phyloP scores from a whole-genome alignment of 768 basidiomycete species.

The Rossbeevera mucosa region DNA sequence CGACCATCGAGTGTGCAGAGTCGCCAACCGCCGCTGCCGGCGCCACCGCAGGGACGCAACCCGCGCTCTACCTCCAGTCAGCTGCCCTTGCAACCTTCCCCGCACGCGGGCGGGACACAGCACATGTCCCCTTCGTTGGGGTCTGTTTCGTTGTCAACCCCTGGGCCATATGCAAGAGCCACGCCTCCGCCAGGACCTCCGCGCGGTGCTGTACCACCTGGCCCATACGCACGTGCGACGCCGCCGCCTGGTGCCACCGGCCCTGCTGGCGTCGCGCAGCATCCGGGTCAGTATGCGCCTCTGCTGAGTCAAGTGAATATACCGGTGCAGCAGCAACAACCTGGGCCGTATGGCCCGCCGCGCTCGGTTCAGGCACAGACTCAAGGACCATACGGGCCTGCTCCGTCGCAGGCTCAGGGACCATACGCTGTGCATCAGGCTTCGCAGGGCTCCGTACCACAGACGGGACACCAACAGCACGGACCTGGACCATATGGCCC shows the following conservation, averaged over 20 bases:
- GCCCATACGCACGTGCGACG: conserved; percentile 36
- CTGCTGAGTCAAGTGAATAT: conserved; percentile 11
- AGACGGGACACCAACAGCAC: conserved; percentile 7
- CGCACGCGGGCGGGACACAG: conserved; percentile 30
- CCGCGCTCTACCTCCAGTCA: conserved; percentile 28
- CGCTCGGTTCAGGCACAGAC: conserved; percentile 13
- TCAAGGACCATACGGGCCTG: conserved; percentile 22
- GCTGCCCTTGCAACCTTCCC: conserved; percentile 39
- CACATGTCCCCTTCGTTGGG: conserved; percentile 29
- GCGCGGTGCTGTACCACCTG: conserved; percentile 28
- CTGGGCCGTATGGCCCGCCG: conserved; percentile 24
- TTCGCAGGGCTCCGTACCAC: background rate
- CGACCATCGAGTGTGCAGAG: conserved; percentile 39
- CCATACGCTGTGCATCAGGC: conserved; percentile 7
- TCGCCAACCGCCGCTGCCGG: conserved; percentile 45
- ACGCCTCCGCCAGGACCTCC: conserved; percentile 41
- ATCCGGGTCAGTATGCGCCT: conserved; percentile 27
- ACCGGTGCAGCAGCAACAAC: conserved; percentile 16
- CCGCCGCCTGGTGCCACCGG: conserved; percentile 37
- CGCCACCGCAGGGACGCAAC: conserved; percentile 37
- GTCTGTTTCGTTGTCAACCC: conserved; percentile 26
- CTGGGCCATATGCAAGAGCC: conserved; percentile 36
- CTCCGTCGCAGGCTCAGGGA: conserved; percentile 19
- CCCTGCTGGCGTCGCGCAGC: conserved; percentile 26
- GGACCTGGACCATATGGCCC: conserved; percentile 25